A percentile compares a stretch with the other conserved stretches of the same genome.
Evolutionary conservation across 306 rosid species (phyloP).

Genomic region (Cucumis hystrix): DNA sequence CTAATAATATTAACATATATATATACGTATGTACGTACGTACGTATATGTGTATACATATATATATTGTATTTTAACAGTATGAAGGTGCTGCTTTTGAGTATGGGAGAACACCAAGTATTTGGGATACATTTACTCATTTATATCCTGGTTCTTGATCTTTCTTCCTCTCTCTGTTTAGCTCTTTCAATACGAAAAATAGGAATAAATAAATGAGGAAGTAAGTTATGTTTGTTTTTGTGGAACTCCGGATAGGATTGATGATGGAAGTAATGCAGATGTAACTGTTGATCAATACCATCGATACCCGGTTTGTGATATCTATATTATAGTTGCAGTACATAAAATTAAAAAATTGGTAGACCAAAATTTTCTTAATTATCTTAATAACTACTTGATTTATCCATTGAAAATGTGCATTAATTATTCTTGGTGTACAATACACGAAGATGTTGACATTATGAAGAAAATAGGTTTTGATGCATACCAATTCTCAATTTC

Average conservation of each 20-base stretch:
- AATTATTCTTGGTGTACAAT: neutral
- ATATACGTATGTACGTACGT: too few species aligned
- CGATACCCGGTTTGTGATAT: constrained; percentile 10
- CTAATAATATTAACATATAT: too few species aligned
- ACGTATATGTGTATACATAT: too few species aligned
- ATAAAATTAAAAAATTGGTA: too few species aligned
- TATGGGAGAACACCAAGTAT: neutral
- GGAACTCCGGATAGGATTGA: constrained; percentile 17
- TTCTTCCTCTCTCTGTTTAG: neutral
- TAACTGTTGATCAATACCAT: constrained; percentile 27
- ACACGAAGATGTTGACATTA: constrained; percentile 66
- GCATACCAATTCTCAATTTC: constrained; percentile 58
- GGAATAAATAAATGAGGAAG: neutral
- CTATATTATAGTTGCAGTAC: too few species aligned
- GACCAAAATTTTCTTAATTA: neutral
- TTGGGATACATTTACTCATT: constrained; percentile 27
- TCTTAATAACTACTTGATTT: too few species aligned
- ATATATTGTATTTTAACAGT: neutral
- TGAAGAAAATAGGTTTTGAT: constrained; percentile 54
- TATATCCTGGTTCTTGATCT: constrained; percentile 13
- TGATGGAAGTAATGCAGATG: constrained; percentile 25
- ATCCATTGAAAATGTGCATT: neutral
- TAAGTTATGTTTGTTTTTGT: neutral
- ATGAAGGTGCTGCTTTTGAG: constrained; percentile 23
- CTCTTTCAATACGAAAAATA: neutral